Evolutionary conservation across 2,329 filamentous ascomycete genomes (phyloP), one percentile per base, ranked within the genome.

Genomic region (Epichloe baconii): DNA sequence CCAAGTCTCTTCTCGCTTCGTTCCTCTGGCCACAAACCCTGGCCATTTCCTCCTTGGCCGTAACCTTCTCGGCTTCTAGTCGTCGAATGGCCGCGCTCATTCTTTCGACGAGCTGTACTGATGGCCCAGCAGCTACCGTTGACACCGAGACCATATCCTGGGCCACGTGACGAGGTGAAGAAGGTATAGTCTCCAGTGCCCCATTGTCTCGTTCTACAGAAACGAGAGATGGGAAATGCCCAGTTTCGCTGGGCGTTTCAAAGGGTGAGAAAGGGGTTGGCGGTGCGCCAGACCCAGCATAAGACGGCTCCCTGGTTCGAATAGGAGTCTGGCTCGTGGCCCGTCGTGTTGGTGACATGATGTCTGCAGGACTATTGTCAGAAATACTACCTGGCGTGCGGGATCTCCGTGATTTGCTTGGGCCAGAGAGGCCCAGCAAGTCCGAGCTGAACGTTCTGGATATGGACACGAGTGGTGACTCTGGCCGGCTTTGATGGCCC

Each of bases 81-180:
- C 91, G 81, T 10, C 93, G 85, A 44, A 98, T 90, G 0, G 89
- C 88, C 3, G 90, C 88, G 62, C 87, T 94, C 88, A 98, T 95
- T 49, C 91, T 81, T 69, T 97, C 93, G 15, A 98, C 90, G 1
- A 98, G 79, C 68, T 97, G 91, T 1, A 98, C 91, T 0, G 86
- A 91, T 0, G 93, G 93, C 0, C 93, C 93, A 0, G 91, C 90
- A 0, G 84, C 91, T 8, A 88, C 85, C 0, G 91, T 96, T 1
- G 89, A 95, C 6, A 88, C 86, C 2, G 88, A 94, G 34, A 93
- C 79, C 71, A 95, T 85, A 61, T 95, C 90, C 58, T 89, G 85
- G 53, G 86, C 78, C 6, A 85, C 80, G 53, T 83, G 82, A 40
- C 81, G 80, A 1, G 83, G 83, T 3, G 81, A 85, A 1, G 75